These are phyloP conservation scores for Sphagnum magellanicum DNA, from an alignment of 228 moss, liverwort and hornwort species.

Conservation along the genomic window DNA sequence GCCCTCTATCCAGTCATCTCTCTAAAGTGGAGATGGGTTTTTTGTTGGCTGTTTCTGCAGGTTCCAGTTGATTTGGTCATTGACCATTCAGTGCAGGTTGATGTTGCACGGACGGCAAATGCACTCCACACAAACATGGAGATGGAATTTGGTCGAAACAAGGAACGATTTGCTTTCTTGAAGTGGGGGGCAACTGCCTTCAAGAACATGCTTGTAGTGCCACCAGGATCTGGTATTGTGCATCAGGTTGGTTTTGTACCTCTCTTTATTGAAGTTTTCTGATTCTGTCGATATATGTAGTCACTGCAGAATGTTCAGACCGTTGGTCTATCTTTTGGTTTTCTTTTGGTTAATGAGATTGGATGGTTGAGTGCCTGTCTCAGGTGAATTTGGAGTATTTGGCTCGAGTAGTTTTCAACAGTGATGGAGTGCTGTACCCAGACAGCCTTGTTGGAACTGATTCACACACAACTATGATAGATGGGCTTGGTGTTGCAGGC, in stretches of 20 bases:
- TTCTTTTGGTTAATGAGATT: neutral
- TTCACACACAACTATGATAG: conserved; percentile 98
- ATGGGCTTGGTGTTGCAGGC: conserved; percentile 93
- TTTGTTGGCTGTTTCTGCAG: conserved; percentile 21
- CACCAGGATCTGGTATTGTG: conserved; percentile 94
- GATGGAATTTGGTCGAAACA: conserved; percentile 82
- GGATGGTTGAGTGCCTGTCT: neutral
- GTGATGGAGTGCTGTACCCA: conserved; percentile 62
- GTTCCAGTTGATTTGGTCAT: conserved; percentile 96
- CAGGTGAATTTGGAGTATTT: conserved; percentile 98
- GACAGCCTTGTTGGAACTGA: conserved; percentile 97
- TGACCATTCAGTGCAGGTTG: conserved; percentile 97
- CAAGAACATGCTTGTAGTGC: conserved; percentile 95
- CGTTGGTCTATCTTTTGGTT: neutral
- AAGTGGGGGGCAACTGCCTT: conserved; percentile 94
- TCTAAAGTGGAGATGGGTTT: neutral
- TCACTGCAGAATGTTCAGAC: too few relatives aligned
- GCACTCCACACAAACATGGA: conserved; percentile 84
- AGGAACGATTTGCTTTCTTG: conserved; percentile 87
- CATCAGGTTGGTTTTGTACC: conserved; percentile 60
- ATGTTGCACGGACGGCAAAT: conserved; percentile 55
- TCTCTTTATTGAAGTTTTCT: too few relatives aligned
- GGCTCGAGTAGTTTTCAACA: conserved; percentile 78
- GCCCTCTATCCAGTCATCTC: too few relatives aligned
- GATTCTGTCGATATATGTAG: too few relatives aligned